Percentiles rank a stretch among this genome's conserved stretches.
phyloP scores from a whole-genome alignment of 331 rosid genomes.

The Pyrus hybrid region DNA sequence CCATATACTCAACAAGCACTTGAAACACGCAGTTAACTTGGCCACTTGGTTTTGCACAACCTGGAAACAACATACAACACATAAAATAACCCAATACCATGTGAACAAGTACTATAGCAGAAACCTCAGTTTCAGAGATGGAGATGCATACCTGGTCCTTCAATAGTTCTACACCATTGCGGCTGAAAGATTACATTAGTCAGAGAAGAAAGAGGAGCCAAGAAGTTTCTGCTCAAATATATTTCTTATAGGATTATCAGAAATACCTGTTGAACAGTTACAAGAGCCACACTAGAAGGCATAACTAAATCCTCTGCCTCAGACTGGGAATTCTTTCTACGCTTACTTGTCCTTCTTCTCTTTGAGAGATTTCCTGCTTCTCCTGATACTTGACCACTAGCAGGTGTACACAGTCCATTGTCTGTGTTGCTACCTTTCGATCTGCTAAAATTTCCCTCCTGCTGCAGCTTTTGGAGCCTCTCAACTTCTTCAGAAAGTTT shows the following conservation, averaged over 20 bases:
- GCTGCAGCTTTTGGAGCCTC: conserved; percentile 37
- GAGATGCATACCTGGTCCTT: conserved; percentile 47
- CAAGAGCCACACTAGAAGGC: conserved; percentile 19
- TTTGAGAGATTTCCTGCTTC: conserved; percentile 23
- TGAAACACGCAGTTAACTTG: conserved; percentile 41
- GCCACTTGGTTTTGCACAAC: conserved; percentile 21
- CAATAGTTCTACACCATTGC: conserved; percentile 32
- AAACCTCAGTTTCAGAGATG: conserved; percentile 13
- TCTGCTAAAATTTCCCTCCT: conserved; percentile 27
- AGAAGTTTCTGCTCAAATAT: conserved; percentile 7
- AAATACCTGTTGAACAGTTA: conserved; percentile 19
- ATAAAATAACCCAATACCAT: conserved; percentile 14
- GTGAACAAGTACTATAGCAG: conserved; percentile 1
- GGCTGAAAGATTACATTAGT: conserved; percentile 25
- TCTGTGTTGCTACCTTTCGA: conserved; percentile 12
- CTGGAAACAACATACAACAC: conserved; percentile 27
- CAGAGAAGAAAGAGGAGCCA: conserved; percentile 17
- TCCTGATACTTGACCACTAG: conserved; percentile 17
- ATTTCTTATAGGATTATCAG: background rate
- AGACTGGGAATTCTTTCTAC: conserved; percentile 26
- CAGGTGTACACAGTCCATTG: conserved; percentile 7
- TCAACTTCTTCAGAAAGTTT: conserved; percentile 58
- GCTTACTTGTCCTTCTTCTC: conserved; percentile 37
- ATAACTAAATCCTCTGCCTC: conserved; percentile 18
- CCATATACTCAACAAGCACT: conserved; percentile 54